Conservation (phyloP, 306 rosid genomes). For the Rosa lucieae region DNA sequence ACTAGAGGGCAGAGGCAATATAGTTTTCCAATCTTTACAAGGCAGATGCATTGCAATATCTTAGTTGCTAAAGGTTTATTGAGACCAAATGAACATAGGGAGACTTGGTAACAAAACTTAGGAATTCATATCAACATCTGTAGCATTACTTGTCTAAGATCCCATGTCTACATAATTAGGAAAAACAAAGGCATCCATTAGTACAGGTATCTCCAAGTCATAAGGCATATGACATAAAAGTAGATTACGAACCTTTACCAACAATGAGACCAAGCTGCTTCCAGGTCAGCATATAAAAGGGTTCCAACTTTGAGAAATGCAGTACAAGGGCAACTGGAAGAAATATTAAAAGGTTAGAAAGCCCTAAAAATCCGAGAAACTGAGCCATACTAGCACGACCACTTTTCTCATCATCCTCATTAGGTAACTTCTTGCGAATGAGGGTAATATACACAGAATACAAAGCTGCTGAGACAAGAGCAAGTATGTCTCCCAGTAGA, state of each 20-base stretch:
- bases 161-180: background rate
- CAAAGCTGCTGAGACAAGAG: conserved; percentile 73
- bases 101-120: background rate
- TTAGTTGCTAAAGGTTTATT: background rate
- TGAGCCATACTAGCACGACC: conserved; percentile 94
- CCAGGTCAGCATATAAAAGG: conserved; percentile 68
- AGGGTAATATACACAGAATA: conserved; percentile 89
- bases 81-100: background rate
- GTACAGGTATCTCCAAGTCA: background rate
- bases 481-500: conserved; percentile 81
- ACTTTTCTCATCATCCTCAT: conserved; percentile 63
- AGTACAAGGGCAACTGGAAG: conserved; percentile 75
- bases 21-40: background rate
- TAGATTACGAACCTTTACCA: conserved; percentile 75
- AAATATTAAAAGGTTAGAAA: conserved; percentile 71
- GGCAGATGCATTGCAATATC: background rate
- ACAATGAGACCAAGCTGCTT: conserved; percentile 73
- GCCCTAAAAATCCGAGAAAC: conserved; percentile 88
- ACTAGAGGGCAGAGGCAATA: background rate
- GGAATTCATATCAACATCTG: too few relatives aligned
- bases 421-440: conserved; percentile 83
- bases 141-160: background rate
- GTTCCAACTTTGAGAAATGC: conserved; percentile 57
- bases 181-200: background rate
- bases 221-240: background rate